Evolutionary conservation across 805 yeast genomes (phyloP).

Genomic region (Barnettozyma botsteinii): DNA sequence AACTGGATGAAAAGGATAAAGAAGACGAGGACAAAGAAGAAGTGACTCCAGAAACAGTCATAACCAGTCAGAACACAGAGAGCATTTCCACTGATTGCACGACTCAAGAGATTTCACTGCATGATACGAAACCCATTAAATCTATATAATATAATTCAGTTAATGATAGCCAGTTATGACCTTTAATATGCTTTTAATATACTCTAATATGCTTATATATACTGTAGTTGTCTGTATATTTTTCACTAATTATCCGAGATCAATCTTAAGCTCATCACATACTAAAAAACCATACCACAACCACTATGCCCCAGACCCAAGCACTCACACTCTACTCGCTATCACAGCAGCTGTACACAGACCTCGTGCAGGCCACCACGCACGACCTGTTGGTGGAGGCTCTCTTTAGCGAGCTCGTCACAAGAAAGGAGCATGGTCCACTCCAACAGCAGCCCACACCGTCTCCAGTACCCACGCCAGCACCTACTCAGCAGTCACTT

Average conservation of each 20-base stretch:
- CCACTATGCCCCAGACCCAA: constrained; percentile 1
- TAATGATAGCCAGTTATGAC: too few species aligned
- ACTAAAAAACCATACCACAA: background rate
- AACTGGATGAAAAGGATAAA: background rate
- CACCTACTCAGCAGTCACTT: background rate
- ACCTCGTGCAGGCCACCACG: constrained; percentile 7
- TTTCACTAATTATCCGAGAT: too few species aligned
- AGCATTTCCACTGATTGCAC: too few species aligned
- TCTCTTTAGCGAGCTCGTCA: constrained; percentile 5
- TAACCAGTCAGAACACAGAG: too few species aligned
- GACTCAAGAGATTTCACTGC: too few species aligned
- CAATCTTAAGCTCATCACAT: background rate
- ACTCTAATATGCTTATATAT: too few species aligned
- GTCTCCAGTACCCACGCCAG: constrained; percentile 1
- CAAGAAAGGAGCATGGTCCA: constrained; percentile 5
- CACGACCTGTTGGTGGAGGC: constrained; percentile 6
- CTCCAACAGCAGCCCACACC: constrained; percentile 5
- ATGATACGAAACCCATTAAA: too few species aligned
- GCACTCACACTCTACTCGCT: constrained; percentile 7
- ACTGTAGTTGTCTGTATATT: too few species aligned
- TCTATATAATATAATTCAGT: too few species aligned
- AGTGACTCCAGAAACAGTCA: background rate
- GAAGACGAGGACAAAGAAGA: background rate
- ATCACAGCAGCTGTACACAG: constrained; percentile 6
- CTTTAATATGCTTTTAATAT: too few species aligned